Evolutionary conservation across 2,329 filamentous ascomycete genomes (phyloP).

Genomic region (Talaromyces sp.): DNA sequence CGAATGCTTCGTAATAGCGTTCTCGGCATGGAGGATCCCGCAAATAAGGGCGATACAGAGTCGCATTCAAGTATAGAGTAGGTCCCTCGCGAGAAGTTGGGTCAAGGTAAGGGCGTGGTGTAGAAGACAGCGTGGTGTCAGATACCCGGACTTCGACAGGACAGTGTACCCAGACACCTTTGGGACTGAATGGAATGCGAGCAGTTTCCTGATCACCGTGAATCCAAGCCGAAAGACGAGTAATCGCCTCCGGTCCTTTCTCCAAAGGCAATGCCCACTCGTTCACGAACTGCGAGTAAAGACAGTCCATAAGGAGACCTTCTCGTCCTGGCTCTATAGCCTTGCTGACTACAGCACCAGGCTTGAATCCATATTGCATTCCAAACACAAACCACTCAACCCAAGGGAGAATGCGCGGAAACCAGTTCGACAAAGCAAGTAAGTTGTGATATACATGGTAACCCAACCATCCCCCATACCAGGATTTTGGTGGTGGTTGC

Average conservation of each 20-base stretch:
- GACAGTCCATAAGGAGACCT: constrained; percentile 91
- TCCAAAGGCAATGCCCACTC: constrained; percentile 92
- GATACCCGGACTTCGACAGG: constrained; percentile 87
- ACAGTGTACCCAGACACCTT: constrained; percentile 80
- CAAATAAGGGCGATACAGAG: constrained; percentile 79
- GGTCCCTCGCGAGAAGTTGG: constrained; percentile 67
- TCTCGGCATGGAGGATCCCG: constrained; percentile 72
- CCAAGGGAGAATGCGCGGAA: constrained; percentile 78
- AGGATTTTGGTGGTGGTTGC: constrained; percentile 62
- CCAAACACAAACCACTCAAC: constrained; percentile 97
- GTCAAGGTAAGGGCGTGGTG: constrained; percentile 67
- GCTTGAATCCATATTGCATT: constrained; percentile 89
- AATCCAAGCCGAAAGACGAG: constrained; percentile 81
- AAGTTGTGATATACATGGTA: constrained; percentile 92
- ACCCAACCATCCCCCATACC: constrained; percentile 78
- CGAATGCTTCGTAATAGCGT: constrained; percentile 85
- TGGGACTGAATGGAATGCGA: constrained; percentile 75
- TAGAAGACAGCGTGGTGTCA: constrained; percentile 58
- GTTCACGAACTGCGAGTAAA: constrained; percentile 98
- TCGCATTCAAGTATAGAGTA: constrained; percentile 85
- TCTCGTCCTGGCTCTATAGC: constrained; percentile 77
- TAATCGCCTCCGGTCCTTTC: constrained; percentile 82
- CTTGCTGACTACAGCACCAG: constrained; percentile 62
- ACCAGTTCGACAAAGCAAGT: constrained; percentile 73
- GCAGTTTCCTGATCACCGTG: constrained; percentile 69